A percentile compares a stretch with the other conserved stretches of the same genome.
Conservation (phyloP, 2,329 filamentous ascomycete species). For the Mollisia scopiformis region DNA sequence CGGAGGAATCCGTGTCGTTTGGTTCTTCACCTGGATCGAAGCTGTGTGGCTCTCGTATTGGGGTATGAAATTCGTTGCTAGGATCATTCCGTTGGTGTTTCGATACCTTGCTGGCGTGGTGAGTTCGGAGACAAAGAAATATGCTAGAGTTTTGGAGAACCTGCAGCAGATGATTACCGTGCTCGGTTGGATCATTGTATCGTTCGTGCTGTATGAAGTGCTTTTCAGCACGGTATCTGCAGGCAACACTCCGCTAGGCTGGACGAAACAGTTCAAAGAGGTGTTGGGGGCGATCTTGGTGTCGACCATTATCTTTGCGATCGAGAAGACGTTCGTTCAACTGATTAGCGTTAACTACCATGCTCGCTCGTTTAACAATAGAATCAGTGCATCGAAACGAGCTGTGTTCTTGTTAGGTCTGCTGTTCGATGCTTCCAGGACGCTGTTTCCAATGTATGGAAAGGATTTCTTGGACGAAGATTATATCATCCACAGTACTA, state of each 20-base stretch:
- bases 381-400: conserved; percentile 86
- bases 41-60: conserved; percentile 67
- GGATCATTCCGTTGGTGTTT: conserved; percentile 7
- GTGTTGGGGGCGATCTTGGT: conserved; percentile 13
- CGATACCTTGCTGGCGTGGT: conserved; percentile 10
- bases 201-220: conserved; percentile 11
- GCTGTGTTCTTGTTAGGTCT: conserved; percentile 80
- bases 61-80: conserved; percentile 45
- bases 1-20: conserved; percentile 61
- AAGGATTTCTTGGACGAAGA: conserved; percentile 87
- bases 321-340: conserved; percentile 16
- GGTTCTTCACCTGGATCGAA: conserved; percentile 69
- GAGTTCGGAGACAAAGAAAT: conserved; percentile 10
- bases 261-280: conserved; percentile 11
- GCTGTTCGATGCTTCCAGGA: conserved; percentile 87
- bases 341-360: conserved; percentile 76
- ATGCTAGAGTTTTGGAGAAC: conserved; percentile 8
- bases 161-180: not conserved
- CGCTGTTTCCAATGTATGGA: conserved; percentile 89
- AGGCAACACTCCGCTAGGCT: conserved; percentile 7
- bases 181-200: conserved; percentile 9
- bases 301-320: conserved; percentile 10
- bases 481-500: conserved; percentile 69
- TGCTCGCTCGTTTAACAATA: conserved; percentile 76
- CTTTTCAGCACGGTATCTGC: conserved; percentile 10